Evolutionary conservation across 805 yeast genomes (phyloP), one percentile per base, ranked within the genome.

Genomic region (Kluyveromyces aestuarii): DNA sequence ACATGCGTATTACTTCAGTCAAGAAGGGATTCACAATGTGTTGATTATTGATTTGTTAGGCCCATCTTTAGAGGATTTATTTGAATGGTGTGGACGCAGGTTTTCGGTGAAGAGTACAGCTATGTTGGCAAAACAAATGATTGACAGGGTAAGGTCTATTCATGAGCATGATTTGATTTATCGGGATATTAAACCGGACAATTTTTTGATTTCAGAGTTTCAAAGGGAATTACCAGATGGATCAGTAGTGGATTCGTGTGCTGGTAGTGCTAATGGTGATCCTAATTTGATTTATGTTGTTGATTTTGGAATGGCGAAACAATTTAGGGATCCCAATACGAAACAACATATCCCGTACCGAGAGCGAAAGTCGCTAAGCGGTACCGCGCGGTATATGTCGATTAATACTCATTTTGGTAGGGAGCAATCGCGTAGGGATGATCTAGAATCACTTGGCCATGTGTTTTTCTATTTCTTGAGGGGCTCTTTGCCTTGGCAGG

Each of bases 401-500:
- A 85, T 85, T 51, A 85, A 85, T 67, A 85, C 95, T n/a, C 95
- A 85, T 70, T 69, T 85, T 59, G 93, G 93, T 2, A 74, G 90
- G 58, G 95, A 85, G 62, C 95, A 85, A 63, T 80, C 83, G 57
- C 75, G 95, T 69, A 71, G 95, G 66, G 95, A 85, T 63, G 95
- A 85, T 65, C 73, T 85, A 59, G 95, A 85, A 67, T 80, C 86
- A 8, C 69, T 85, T 57, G 93, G 91, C 16, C 93, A 85, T 67
- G 93, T 85, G 0, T 85, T 85, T 61, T 79, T 85, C 62, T 85
- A 85, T 65, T 85, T 85, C 59, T 66, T 84, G 48, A 76, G 86
- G 60, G 93, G 95, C 27, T 83, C 81, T 53, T 73, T 85, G 61
- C 95, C 95, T 42, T 85, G 95, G 95, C 95, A 85, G 68, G 95